These are phyloP conservation scores for Thielaviopsis ethacetica DNA, from an alignment of 2,329 filamentous ascomycete genomes.

Conservation along the genomic window DNA sequence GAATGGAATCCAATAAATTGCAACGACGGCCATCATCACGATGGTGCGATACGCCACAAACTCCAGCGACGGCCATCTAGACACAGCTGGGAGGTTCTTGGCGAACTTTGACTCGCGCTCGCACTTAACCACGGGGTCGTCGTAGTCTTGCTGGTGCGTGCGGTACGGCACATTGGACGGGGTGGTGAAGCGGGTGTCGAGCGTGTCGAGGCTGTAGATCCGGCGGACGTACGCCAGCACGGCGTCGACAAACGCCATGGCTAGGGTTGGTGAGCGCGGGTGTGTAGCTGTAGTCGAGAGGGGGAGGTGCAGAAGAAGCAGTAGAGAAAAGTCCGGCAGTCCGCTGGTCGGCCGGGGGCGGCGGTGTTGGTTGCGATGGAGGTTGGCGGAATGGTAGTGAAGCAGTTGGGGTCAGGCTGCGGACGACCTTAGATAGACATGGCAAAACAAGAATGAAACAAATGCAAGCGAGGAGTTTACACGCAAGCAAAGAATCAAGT, in stretches of 20 bases:
- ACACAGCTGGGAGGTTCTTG: conserved; percentile 33
- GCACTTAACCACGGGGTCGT: conserved; percentile 22
- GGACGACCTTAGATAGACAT: too few species aligned
- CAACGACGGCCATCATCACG: conserved; percentile 50
- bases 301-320: neutral
- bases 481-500: too few species aligned
- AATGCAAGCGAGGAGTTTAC: too few species aligned
- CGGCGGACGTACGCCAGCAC: conserved; percentile 22
- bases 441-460: too few species aligned
- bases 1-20: conserved; percentile 84
- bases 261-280: conserved; percentile 12
- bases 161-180: conserved; percentile 53
- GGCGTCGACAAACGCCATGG: conserved; percentile 25
- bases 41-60: conserved; percentile 67
- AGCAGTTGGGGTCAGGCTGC: too few species aligned
- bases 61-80: conserved; percentile 76
- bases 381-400: too few species aligned
- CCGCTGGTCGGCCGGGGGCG: too few species aligned
- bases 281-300: too few species aligned
- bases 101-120: conserved; percentile 18
- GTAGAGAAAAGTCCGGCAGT: too few species aligned
- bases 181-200: conserved; percentile 48
- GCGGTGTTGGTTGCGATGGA: too few species aligned
- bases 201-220: conserved; percentile 49
- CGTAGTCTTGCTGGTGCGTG: conserved; percentile 20